Conservation (phyloP, 2,329 filamentous ascomycete genomes). For the Fusarium luffae region DNA sequence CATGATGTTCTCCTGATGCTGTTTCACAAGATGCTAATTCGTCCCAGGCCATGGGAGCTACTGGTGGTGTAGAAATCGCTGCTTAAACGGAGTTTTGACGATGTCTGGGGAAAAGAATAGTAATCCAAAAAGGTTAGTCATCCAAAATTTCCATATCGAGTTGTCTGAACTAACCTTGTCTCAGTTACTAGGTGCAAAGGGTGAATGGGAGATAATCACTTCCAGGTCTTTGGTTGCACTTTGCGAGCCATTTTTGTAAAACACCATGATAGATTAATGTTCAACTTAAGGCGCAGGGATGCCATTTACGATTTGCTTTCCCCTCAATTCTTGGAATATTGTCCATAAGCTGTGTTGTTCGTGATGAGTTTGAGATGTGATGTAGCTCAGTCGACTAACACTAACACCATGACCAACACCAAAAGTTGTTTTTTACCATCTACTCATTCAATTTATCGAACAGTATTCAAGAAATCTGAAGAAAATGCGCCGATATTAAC, state of each 20-base stretch:
- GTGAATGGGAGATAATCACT: neutral
- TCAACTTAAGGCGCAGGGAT: conserved; percentile 1
- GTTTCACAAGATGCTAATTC: no score
- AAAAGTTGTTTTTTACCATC: neutral
- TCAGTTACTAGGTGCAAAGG: neutral
- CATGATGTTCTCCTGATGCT: neutral
- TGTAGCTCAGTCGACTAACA: neutral
- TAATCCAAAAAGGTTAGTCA: neutral
- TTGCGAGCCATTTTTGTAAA: conserved; percentile 10
- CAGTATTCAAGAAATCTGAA: neutral
- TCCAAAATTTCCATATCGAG: neutral
- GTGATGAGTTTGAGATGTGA: neutral
- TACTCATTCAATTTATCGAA: neutral
- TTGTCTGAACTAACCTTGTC: neutral
- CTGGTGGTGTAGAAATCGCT: conserved; percentile 78
- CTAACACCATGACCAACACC: neutral
- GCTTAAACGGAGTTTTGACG: conserved; percentile 31
- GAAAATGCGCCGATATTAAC: neutral
- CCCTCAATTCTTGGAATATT: neutral
- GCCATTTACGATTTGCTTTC: neutral
- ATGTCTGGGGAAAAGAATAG: conserved; percentile 5
- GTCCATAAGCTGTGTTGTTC: neutral
- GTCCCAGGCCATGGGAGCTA: conserved; percentile 68
- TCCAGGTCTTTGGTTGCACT: neutral
- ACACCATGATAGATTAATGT: conserved; percentile 11